Evolutionary conservation across 2,329 filamentous ascomycete genomes (phyloP).

Genomic region (Aotearoamyces nothofagi): DNA sequence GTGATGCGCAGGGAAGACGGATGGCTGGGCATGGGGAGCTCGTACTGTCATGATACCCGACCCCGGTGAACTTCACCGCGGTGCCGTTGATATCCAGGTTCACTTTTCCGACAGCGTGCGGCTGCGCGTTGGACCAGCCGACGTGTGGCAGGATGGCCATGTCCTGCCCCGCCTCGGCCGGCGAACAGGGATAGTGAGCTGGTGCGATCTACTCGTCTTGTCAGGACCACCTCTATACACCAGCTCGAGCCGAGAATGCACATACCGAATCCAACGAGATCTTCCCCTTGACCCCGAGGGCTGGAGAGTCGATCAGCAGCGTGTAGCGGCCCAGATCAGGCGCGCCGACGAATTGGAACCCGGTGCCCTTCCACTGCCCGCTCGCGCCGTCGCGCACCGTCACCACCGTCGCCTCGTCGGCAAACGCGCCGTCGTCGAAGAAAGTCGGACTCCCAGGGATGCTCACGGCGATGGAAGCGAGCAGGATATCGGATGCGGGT

Average conservation of each 20-base stretch:
- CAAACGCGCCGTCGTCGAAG: conserved; percentile 1
- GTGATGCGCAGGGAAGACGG: conserved; percentile 1
- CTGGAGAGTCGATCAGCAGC: background rate
- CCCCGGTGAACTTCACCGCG: conserved; percentile 20
- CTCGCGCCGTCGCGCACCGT: conserved; percentile 4
- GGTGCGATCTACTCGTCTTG: conserved; percentile 6
- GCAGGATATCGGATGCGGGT: background rate
- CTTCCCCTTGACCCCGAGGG: background rate
- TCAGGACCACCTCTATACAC: too few species aligned
- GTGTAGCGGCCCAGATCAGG: conserved; percentile 4
- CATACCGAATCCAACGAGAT: background rate
- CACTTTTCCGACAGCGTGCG: conserved; percentile 19
- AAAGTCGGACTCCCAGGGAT: background rate
- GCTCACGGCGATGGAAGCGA: background rate
- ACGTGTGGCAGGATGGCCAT: conserved; percentile 19
- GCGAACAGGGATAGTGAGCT: conserved; percentile 16
- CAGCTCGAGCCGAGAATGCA: too few species aligned
- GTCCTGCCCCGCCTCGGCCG: conserved; percentile 6
- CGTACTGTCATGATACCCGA: conserved; percentile 28
- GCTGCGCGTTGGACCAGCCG: conserved; percentile 23
- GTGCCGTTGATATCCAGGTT: conserved; percentile 14
- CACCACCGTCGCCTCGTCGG: conserved; percentile 5
- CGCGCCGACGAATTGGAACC: conserved; percentile 5
- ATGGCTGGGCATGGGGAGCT: background rate
- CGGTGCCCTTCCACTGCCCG: conserved; percentile 7